phyloP scores from a whole-genome alignment of 495 filamentous ascomycete species.

The Neurospora sp. region DNA sequence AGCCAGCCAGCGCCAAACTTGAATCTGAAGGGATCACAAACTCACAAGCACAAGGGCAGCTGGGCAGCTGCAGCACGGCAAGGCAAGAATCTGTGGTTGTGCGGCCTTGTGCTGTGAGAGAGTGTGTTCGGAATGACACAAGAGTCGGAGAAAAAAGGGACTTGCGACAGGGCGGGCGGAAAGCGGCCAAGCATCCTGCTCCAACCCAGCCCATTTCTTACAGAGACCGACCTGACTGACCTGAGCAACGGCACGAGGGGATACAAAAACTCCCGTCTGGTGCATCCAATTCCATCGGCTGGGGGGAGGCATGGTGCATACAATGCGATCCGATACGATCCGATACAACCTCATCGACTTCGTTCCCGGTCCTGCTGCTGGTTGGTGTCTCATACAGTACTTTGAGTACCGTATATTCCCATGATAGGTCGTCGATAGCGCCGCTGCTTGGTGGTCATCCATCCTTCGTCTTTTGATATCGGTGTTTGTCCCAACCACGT shows the following conservation, averaged over 20 bases:
- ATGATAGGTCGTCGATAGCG: background rate
- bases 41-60: background rate
- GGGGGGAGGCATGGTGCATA: background rate
- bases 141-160: slow-evolving; percentile 12
- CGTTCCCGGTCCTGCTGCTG: background rate
- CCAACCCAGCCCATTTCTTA: background rate
- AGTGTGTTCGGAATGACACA: slow-evolving; percentile 8
- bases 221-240: background rate
- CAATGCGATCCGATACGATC: background rate
- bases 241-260: background rate
- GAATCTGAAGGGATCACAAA: background rate
- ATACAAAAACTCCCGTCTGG: background rate
- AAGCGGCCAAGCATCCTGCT: background rate
- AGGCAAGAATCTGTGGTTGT: background rate
- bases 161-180: background rate
- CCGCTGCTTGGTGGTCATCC: background rate
- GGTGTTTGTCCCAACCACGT: background rate
- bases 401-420: background rate
- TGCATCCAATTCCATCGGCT: background rate
- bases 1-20: background rate
- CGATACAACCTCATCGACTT: background rate
- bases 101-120: background rate
- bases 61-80: slow-evolving; percentile 7
- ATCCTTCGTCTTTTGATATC: background rate
- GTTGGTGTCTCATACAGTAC: background rate